Evolutionary conservation across 345 rosid genomes (phyloP), one percentile per base, ranked within the genome.

Genomic region (Cardiospermum halicacabum): DNA sequence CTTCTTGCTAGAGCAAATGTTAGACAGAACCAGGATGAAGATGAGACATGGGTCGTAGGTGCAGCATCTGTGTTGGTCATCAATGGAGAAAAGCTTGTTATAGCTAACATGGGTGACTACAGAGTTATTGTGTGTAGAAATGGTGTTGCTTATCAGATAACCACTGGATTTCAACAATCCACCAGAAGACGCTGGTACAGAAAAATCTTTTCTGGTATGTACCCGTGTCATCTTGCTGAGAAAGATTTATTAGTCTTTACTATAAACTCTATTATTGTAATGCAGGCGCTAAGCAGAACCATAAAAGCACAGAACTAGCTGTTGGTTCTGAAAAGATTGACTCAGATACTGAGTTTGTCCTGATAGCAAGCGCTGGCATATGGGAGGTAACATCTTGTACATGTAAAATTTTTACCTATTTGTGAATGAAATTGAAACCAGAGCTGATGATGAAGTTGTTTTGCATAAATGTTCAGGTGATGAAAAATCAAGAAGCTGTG

Each of bases 401-500:
- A 43, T 43, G 2, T 43, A 43, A 43, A 15, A 15, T 43, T n/a
- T 2, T 34, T 34, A 34, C 39, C 12, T 39, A 6, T 39, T 7
- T 9, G 15, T 9, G 39, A 5, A 9, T 39, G 43, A 9, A 39
- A 9, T 15, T 39, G 12, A 39, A 39, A 11, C 16, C 43, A 2
- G 43, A n/a, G n/a, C n/a, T n/a, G n/a, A n/a, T n/a, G 16, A n/a
- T 60, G n/a, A n/a, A 16, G n/a, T 43, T 16, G 53, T 4, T n/a
- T 39, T 11, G 27, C 7, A 34, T 22, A 30, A 55, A 50, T 56
- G 63, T 31, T 49, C 69, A 89, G 92, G 90, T 85, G 49, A 86
- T 89, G 89, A 89, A 76, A 62, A 82, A 72, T 62, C 92, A 89
- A 77, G 96, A 89, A 72, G 90, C 92, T 19, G 80, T 82, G 64